Evolutionary conservation across 768 basidiomycete species (phyloP), one percentile per base, ranked within the genome.

Genomic region (Kockovaella imperatae): DNA sequence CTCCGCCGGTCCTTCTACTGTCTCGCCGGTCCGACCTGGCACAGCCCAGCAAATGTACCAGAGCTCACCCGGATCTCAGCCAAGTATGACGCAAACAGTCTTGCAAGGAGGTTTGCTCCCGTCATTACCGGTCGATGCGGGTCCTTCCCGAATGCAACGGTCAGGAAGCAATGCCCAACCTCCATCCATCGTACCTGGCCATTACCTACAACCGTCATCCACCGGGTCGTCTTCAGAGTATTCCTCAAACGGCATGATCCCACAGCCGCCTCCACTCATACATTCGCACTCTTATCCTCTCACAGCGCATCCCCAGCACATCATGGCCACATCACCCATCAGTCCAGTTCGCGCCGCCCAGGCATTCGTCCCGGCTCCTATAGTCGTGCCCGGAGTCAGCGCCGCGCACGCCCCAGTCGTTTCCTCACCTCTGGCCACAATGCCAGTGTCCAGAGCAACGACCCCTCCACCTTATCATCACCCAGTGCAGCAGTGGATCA

Each of bases 221-320:
- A 35, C n/a, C 45, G 40, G 41, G 34, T 42, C 50, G 5, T 34
- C 28, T 20, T 43, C 52, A 17, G 48, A 43, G 1, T 43, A 49
- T 3, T 50, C 45, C 26, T 23, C 34, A 14, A 48, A 41, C n/a
- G 34, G 26, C 35, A 45, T 34, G 20, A 24, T 59, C 3, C 42
- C 51, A 30, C 48, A 43, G 21, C 57, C 69, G 21, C 68, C 68
- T 3, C 59, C 65, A 21, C 46, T 72, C 20, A 49, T 68, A 3
- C 69, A 71, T 50, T 66, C 69, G 3, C 71, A 73, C 43, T 71
- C 70, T 6, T 73, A 64, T 52, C 71, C 71, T 3, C n/a, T n/a
- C n/a, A n/a, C n/a, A n/a, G n/a, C n/a, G n/a, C n/a, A n/a, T n/a
- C n/a, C n/a, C n/a, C n/a, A n/a, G n/a, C n/a, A 24, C 57, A 63